Percentiles rank a stretch among this genome's conserved stretches.
These are phyloP conservation scores for Aureobasidium vineae DNA, from an alignment of 2,329 filamentous ascomycete species.

Conservation along the genomic window DNA sequence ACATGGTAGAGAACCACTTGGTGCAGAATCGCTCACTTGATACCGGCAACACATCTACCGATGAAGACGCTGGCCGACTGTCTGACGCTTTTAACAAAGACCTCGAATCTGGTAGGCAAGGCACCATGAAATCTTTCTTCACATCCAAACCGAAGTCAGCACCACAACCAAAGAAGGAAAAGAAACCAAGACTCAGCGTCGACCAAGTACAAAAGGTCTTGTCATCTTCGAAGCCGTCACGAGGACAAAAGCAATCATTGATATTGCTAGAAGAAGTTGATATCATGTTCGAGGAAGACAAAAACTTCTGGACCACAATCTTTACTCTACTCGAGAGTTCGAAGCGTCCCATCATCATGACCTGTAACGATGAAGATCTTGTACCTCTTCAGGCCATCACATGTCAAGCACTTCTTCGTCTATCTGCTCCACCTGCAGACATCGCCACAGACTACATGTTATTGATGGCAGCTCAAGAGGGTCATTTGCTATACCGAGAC, in stretches of 20 bases:
- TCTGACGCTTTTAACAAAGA: constrained; percentile 55
- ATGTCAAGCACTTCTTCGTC: constrained; percentile 82
- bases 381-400: constrained; percentile 71
- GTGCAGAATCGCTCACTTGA: constrained; percentile 58
- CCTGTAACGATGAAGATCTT: constrained; percentile 88
- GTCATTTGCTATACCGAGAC: constrained; percentile 69
- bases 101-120: constrained; percentile 67
- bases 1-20: constrained; percentile 95
- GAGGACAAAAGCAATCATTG: constrained; percentile 82
- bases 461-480: constrained; percentile 81
- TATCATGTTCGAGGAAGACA: constrained; percentile 90
- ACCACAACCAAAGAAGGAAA: constrained; percentile 31
- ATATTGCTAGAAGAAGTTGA: constrained; percentile 95
- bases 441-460: constrained; percentile 77
- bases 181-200: constrained; percentile 32
- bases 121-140: constrained; percentile 80
- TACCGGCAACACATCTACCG: constrained; percentile 31
- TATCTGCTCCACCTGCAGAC: constrained; percentile 63
- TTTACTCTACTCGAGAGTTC: constrained; percentile 75
- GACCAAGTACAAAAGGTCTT: constrained; percentile 36
- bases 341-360: constrained; percentile 89
- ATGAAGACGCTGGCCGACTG: constrained; percentile 41
- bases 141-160: constrained; percentile 48
- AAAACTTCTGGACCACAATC: constrained; percentile 87
- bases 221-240: constrained; percentile 35